Evolutionary conservation across 768 basidiomycete genomes (phyloP).

Genomic region (Mycena haematopus): DNA sequence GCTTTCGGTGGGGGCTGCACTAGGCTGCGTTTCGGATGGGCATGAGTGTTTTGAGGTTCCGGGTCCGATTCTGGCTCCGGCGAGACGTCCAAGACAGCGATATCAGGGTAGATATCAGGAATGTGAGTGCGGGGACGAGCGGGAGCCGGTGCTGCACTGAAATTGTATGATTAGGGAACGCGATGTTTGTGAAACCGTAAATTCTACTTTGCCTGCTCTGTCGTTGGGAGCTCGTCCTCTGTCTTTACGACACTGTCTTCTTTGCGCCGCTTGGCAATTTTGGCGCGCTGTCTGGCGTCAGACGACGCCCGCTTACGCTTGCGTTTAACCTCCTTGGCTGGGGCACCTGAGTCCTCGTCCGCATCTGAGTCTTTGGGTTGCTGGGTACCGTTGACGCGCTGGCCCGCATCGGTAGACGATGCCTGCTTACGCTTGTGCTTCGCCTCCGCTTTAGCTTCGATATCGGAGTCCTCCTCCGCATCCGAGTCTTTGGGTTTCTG

Average conservation of each 20-base stretch:
- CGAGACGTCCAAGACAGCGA: constrained; percentile 6
- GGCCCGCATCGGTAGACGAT: neutral
- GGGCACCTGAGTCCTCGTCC: too few relatives aligned
- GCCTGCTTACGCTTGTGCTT: constrained; percentile 9
- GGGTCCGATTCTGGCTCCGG: neutral
- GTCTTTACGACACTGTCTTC: constrained; percentile 10
- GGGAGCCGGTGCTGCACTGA: neutral
- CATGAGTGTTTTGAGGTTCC: neutral
- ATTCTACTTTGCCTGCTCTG: neutral
- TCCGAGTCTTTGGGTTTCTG: constrained; percentile 19
- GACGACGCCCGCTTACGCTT: neutral
- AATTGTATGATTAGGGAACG: neutral
- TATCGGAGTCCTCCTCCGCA: neutral
- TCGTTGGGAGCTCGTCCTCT: constrained; percentile 18
- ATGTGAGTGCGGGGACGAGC: constrained; percentile 9
- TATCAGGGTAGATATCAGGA: constrained; percentile 20
- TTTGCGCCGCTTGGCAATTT: neutral
- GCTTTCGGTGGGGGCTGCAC: neutral
- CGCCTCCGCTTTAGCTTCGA: constrained; percentile 6
- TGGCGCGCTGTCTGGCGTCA: constrained; percentile 14
- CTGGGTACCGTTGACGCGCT: constrained; percentile 2
- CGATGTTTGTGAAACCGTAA: neutral
- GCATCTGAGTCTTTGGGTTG: neutral
- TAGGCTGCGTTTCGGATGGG: neutral
- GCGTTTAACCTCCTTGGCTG: too few relatives aligned